Percentiles rank a stretch among this genome's conserved stretches.
Conservation (phyloP, 257 asterid genomes). For the Dorcoceras hygrometricum region DNA sequence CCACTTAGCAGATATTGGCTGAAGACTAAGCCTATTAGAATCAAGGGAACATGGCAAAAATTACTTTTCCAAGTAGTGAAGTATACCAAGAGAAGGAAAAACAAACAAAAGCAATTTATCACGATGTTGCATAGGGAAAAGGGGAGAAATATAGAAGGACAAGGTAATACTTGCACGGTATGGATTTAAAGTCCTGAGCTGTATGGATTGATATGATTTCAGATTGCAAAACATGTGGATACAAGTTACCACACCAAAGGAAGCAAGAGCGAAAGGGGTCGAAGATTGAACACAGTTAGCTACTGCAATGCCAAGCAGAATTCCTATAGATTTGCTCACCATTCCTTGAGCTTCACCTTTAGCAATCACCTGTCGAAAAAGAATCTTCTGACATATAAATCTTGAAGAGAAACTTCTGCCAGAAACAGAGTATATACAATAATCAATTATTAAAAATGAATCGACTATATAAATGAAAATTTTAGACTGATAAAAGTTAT, state of each 20-base stretch:
- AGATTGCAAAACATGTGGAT: constrained; percentile 99
- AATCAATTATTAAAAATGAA: constrained; percentile 10
- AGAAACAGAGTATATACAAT: constrained; percentile 17
- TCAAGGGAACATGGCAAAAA: constrained; percentile 17
- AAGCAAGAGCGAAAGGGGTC: constrained; percentile 77
- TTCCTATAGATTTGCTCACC: constrained; percentile 98
- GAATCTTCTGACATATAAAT: constrained; percentile 25
- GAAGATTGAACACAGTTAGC: constrained; percentile 83
- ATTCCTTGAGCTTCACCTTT: constrained; percentile 99
- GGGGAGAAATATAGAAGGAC: constrained; percentile 14
- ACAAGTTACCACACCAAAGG: constrained; percentile 81
- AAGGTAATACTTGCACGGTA: constrained; percentile 86
- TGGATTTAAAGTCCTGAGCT: constrained; percentile 93
- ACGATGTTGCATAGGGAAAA: constrained; percentile 1
- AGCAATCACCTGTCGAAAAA: constrained; percentile 76
- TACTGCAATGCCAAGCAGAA: constrained; percentile 81
- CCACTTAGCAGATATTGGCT: constrained; percentile 95
- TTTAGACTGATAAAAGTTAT: no score
- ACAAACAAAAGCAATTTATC: constrained; percentile 2
- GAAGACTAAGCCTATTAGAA: constrained; percentile 74
- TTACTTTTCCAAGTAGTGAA: constrained; percentile 11
- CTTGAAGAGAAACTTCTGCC: constrained; percentile 5
- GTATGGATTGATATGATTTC: constrained; percentile 94
- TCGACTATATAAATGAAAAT: no score
- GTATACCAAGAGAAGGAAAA: constrained; percentile 12